Base-by-base conservation (phyloP, 345 rosid species). In the Reutealis trisperma region DNA sequence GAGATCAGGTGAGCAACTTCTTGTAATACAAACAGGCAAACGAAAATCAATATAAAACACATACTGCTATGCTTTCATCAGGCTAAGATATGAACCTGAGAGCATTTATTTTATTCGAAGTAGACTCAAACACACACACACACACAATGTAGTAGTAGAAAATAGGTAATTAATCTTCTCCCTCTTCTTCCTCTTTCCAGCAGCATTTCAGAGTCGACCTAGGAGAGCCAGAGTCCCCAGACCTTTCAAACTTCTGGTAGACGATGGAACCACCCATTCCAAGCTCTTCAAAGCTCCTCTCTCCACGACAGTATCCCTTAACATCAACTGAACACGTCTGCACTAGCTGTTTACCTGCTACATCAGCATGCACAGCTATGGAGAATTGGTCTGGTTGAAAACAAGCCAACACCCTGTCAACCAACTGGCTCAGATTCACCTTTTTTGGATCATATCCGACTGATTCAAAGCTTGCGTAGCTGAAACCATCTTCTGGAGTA, bases 401-500 rank as follows among this genome's bases (percentile, higher is more conserved):
- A 69, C 86, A 83, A 34, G 76, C 71, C 79, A 83, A 67, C 2
- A 75, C 86, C 73, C 80, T 80, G 22, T 71, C 76, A 13, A 83
- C 70, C 79, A 83, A 4, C 32, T 37, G 60, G 45, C 24, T 47
- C 73, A 77, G 41, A 49, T 49, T 73, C 76, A 70, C 72, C 22
- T 45, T 45, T 24, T 59, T 24, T 3, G 54, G 63, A 77, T 82
- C 76, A 63, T 82, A 82, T 4, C 84, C 84, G 2, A 27, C 73
- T 0, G 74, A 27, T 64, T 80, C 83, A 75, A 80, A 80, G 66
- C 83, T 80, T 2, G 83, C 83, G 45, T 80, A 80, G 69, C 83
- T 80, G 72, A 80, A 80, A 44, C 83, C 83, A 75, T 75, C 83
- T 55, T 80, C 83, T 3, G 83, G 83, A 15, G 83, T 80, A 21